phyloP scores from a whole-genome alignment of 495 filamentous ascomycete genomes.

The Usnea hakonensis region DNA sequence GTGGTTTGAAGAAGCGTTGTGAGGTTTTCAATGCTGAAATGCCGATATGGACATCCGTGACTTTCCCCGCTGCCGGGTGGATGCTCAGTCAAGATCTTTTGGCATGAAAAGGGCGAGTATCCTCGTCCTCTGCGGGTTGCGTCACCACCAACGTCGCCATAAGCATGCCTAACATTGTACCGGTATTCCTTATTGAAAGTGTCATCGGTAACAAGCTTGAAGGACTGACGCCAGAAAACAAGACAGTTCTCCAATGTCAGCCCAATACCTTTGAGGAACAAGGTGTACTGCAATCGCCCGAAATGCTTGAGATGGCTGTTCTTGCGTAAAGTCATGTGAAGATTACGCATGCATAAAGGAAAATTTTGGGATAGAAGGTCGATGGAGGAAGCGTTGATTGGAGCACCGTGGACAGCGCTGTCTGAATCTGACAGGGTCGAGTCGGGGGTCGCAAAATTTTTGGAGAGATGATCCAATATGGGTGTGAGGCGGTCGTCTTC shows the following conservation, averaged over 20 bases:
- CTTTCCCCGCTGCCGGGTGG: conserved; percentile 74
- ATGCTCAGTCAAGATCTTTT: conserved; percentile 84
- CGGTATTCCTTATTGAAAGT: conserved; percentile 91
- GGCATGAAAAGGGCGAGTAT: conserved; percentile 85
- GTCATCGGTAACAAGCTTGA: conserved; percentile 81
- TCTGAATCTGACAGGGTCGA: conserved; percentile 59
- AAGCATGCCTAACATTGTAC: conserved; percentile 90
- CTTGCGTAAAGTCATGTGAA: conserved; percentile 75
- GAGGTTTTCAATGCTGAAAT: conserved; percentile 83
- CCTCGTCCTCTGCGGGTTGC: conserved; percentile 73
- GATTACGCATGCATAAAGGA: conserved; percentile 87
- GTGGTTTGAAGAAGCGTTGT: conserved; percentile 60
- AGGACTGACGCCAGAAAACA: conserved; percentile 84
- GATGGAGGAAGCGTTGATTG: conserved; percentile 69
- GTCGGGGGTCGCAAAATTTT: conserved; percentile 88
- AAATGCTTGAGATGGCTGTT: conserved; percentile 88
- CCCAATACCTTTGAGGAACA: conserved; percentile 97
- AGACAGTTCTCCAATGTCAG: conserved; percentile 85
- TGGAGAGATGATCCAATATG: conserved; percentile 84
- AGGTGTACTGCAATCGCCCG: conserved; percentile 87
- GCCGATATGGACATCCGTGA: conserved; percentile 93
- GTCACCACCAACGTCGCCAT: conserved; percentile 94
- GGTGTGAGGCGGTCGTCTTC: conserved; percentile 94
- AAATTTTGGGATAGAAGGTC: conserved; percentile 80
- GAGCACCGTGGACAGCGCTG: conserved; percentile 52